Percentiles rank a stretch among this genome's conserved stretches.
These are phyloP conservation scores for Colletotrichum liaoningense DNA, from an alignment of 2,329 filamentous ascomycete genomes.

Conservation along the genomic window DNA sequence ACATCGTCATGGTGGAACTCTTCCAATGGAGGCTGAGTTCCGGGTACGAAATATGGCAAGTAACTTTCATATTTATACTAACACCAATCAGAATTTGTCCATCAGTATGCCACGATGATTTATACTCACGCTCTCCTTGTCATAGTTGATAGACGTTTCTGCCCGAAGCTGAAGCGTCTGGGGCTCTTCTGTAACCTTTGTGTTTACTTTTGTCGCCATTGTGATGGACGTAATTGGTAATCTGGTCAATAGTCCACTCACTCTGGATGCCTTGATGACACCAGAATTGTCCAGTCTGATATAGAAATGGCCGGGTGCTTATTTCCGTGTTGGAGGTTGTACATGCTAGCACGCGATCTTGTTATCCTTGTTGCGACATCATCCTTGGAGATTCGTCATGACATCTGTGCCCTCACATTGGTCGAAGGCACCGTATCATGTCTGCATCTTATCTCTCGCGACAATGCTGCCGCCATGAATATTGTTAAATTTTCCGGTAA, in stretches of 20 bases:
- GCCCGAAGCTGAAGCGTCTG: neutral
- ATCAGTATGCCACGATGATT: accelerated
- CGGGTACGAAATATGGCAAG: neutral
- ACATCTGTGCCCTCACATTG: neutral
- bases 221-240: neutral
- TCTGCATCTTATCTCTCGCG: neutral
- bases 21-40: neutral
- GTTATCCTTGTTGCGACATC: neutral
- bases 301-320: neutral
- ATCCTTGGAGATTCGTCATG: neutral
- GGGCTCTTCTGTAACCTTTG: no score
- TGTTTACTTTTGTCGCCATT: neutral
- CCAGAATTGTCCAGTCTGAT: neutral
- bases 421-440: neutral
- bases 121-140: neutral
- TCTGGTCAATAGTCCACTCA: neutral
- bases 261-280: no score
- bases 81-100: neutral
- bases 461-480: neutral
- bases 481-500: accelerated
- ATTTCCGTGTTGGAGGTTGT: neutral
- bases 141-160: neutral
- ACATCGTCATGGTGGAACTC: neutral
- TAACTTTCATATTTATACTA: neutral
- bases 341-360: neutral